Base-by-base conservation (phyloP, 768 basidiomycete species). In the Suillus placidus region DNA sequence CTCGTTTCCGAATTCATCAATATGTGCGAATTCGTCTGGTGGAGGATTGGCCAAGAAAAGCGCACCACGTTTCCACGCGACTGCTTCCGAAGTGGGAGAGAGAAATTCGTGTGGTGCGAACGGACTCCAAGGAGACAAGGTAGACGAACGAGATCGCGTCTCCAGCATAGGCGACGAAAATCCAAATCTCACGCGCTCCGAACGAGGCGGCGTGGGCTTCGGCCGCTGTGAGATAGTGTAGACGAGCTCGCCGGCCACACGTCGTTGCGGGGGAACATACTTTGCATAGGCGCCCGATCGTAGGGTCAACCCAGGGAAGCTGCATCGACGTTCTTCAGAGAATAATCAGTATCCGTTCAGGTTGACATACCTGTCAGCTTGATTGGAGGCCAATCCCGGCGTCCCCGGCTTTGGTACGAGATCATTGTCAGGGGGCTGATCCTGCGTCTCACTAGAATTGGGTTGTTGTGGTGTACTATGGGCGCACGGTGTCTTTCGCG, bases 31-130 rank as follows among this genome's bases (percentile, higher is more conserved):
- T 65, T 67, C 72, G 3, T 60, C 64, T n/a, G 16, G 62, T 8
- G 66, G 71, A 16, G 60, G 63, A 49, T 72, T 67, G 6, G 66
- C 26, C 7, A 67, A 2, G 51, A 61, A 66, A 1, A 74, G 67
- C 56, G 66, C 66, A 2, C 71, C 66, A 0, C 67, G 65, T 16
- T 63, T 42, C 67, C 73, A 71, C 8, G 64, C 54, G 20, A 37
- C 23, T 6, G 71, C 49, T 18, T 58, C 57, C 12, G 23, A 20
- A 40, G 38, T 58, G 5, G 37, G 16, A 10, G 18, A 58, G 23
- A 18, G 23, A 26, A 38, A 58, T 40, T 26, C 16, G 56, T 16
- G 56, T 23, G n/a, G 35, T 42, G 40, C 20, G 18, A 60, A 60
- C 58, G 58, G 40, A 20, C 58, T 42, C 40, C 58, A 60, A 42